phyloP scores from a whole-genome alignment of 345 rosid species.

The Iberis pinnata region DNA sequence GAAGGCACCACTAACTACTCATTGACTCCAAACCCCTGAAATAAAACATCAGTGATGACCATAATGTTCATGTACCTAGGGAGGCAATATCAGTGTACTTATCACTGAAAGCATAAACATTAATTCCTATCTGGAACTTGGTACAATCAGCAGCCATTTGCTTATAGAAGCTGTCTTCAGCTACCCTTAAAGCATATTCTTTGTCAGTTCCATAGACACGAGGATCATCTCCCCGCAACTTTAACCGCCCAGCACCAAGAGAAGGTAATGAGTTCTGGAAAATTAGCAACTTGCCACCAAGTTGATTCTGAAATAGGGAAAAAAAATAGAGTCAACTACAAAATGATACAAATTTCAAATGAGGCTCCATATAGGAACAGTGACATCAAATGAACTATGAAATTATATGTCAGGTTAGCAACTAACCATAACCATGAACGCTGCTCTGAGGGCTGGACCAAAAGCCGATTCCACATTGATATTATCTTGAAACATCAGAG shows the following conservation, averaged over 20 bases:
- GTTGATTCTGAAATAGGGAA: conserved; percentile 55
- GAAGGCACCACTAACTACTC: not conserved
- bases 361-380: too few species aligned
- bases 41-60: conserved; percentile 3
- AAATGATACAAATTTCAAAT: conserved; percentile 9
- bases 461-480: conserved; percentile 92
- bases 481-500: conserved; percentile 88
- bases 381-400: not conserved
- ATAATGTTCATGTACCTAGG: conserved; percentile 50
- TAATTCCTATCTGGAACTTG: conserved; percentile 88
- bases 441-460: conserved; percentile 96
- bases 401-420: conserved; percentile 12
- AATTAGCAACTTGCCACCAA: conserved; percentile 89
- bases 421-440: conserved; percentile 93
- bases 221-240: conserved; percentile 93
- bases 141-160: conserved; percentile 99
- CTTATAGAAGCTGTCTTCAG: conserved; percentile 93
- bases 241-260: conserved; percentile 88
- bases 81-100: conserved; percentile 92
- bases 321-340: conserved; percentile 20
- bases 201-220: conserved; percentile 94
- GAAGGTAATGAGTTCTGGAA: conserved; percentile 93
- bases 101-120: conserved; percentile 86
- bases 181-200: conserved; percentile 67
- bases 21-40: conserved; percentile 12